A percentile compares a stretch with the other conserved stretches of the same genome.
Evolutionary conservation across 306 rosid genomes (phyloP).

Genomic region (Lotus japonicus): DNA sequence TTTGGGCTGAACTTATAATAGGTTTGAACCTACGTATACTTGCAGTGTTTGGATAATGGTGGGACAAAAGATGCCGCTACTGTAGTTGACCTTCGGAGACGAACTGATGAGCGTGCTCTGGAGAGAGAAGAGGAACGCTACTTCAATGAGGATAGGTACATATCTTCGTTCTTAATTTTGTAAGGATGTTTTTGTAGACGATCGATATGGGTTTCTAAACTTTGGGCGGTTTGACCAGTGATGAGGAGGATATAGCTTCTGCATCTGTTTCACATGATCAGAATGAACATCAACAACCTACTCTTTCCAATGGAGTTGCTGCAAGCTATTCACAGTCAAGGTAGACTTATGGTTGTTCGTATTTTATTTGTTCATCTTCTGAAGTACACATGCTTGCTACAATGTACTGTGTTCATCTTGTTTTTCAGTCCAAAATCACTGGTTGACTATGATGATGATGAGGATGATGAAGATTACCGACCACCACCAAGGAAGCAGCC

Average conservation of each 20-base stretch:
- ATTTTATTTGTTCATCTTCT: background rate
- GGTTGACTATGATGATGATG: slow-evolving; percentile 94
- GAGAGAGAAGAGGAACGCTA: slow-evolving; percentile 94
- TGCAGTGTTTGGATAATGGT: slow-evolving; percentile 73
- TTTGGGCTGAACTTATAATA: background rate
- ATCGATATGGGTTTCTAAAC: slow-evolving; percentile 11
- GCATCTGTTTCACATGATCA: slow-evolving; percentile 48
- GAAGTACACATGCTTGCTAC: background rate
- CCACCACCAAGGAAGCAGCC: slow-evolving; percentile 83
- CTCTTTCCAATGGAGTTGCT: slow-evolving; percentile 64
- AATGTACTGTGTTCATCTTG: background rate
- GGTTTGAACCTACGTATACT: slow-evolving; percentile 19
- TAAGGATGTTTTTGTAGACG: background rate
- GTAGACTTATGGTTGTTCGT: slow-evolving; percentile 27
- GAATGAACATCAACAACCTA: slow-evolving; percentile 50
- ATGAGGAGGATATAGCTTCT: slow-evolving; percentile 83
- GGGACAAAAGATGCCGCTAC: slow-evolving; percentile 45
- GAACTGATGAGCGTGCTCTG: slow-evolving; percentile 80
- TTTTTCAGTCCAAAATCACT: slow-evolving; percentile 58
- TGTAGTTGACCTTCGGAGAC: slow-evolving; percentile 61
- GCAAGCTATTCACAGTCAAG: slow-evolving; percentile 49
- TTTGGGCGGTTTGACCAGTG: slow-evolving; percentile 43
- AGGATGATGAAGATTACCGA: slow-evolving; percentile 83
- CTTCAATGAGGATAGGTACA: slow-evolving; percentile 85
- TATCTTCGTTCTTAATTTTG: background rate